Conservation (phyloP, 106 monocot genomes). For the Xerophyta viscosa region DNA sequence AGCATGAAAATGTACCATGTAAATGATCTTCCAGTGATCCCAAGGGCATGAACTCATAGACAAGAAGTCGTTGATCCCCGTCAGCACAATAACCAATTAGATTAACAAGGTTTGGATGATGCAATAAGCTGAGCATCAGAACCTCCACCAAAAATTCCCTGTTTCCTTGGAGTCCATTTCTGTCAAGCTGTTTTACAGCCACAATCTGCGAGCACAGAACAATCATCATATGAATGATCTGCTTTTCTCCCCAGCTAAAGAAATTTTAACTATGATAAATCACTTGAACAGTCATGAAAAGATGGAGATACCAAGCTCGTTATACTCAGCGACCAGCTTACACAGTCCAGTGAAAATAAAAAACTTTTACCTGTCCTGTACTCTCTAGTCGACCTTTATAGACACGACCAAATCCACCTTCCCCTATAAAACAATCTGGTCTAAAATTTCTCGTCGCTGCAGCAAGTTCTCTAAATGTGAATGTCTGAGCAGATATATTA, state of each 20-base stretch:
- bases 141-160: slow-evolving; percentile 13
- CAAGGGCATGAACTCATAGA: slow-evolving; percentile 12
- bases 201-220: background rate
- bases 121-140: slow-evolving; percentile 10
- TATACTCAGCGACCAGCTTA: background rate
- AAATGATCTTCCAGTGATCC: slow-evolving; percentile 14
- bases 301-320: background rate
- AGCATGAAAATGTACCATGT: background rate
- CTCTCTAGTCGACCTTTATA: slow-evolving; percentile 11
- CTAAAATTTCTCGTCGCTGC: slow-evolving; percentile 14
- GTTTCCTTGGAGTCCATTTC: slow-evolving; percentile 15
- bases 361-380: slow-evolving; percentile 7
- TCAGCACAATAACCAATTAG: slow-evolving; percentile 12
- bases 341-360: background rate
- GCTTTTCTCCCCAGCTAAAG: no score
- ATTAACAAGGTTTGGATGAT: slow-evolving; percentile 15
- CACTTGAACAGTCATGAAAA: background rate
- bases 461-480: slow-evolving; percentile 11
- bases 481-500: slow-evolving; percentile 10
- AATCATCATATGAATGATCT: background rate
- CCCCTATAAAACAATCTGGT: slow-evolving; percentile 10
- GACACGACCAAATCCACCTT: slow-evolving; percentile 13
- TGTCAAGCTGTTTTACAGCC: slow-evolving; percentile 11
- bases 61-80: slow-evolving; percentile 13
- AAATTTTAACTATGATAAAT: background rate